A percentile compares a stretch with the other conserved stretches of the same genome.
Evolutionary conservation across 2,329 filamentous ascomycete species (phyloP).

Genomic region (Curvularia sp.): DNA sequence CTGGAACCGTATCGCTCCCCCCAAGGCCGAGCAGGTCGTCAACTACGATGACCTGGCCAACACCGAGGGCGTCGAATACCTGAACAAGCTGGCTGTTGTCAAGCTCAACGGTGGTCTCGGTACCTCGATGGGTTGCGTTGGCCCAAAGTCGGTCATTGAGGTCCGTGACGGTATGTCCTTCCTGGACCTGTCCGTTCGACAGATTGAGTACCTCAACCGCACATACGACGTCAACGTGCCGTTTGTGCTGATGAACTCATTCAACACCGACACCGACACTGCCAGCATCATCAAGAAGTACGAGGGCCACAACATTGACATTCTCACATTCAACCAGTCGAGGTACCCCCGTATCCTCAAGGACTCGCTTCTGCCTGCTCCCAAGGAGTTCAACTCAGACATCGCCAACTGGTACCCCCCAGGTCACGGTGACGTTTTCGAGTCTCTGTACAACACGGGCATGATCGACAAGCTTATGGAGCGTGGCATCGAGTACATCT

Average conservation of each 20-base stretch:
- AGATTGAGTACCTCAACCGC: conserved; percentile 99
- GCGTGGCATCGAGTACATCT: conserved; percentile 95
- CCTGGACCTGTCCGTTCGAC: conserved; percentile 95
- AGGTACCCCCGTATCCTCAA: conserved; percentile 97
- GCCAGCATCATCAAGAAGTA: conserved; percentile 99
- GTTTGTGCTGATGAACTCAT: conserved; percentile 99
- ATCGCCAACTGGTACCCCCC: conserved; percentile 99
- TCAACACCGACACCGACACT: conserved; percentile 99
- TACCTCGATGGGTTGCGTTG: conserved; percentile 99
- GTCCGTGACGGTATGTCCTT: conserved; percentile 99
- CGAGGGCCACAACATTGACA: conserved; percentile 99
- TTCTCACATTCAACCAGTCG: conserved; percentile 99
- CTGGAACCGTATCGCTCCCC: conserved; percentile 96
- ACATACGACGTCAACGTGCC: conserved; percentile 97
- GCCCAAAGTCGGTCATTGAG: conserved; percentile 99
- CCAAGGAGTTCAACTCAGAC: conserved; percentile 84
- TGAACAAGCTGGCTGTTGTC: conserved; percentile 96
- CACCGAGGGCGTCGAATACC: conserved; percentile 88
- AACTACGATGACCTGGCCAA: conserved; percentile 91
- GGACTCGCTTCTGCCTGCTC: conserved; percentile 95
- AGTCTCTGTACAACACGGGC: conserved; percentile 99
- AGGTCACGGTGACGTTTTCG: conserved; percentile 98
- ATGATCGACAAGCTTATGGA: conserved; percentile 96
- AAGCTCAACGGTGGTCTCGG: conserved; percentile 99
- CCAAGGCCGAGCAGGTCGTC: conserved; percentile 91